Conservation (phyloP, 2,329 filamentous ascomycete genomes). For the Botrytis sinoallii region DNA sequence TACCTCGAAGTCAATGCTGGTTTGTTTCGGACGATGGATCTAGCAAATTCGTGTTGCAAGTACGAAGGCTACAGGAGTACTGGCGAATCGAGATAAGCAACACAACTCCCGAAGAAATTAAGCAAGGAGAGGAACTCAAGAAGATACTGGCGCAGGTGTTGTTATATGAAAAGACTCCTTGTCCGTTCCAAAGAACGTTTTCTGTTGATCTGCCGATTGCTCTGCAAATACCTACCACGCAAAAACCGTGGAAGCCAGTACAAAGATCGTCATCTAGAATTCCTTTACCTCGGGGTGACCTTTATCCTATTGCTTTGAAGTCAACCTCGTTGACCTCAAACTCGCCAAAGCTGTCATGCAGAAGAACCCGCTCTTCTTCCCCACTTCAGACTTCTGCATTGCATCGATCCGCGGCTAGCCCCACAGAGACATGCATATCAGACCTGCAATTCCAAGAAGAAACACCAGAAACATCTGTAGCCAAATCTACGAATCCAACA, state of each 20-base stretch:
- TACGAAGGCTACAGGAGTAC: conserved; percentile 71
- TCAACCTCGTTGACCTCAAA: conserved; percentile 8
- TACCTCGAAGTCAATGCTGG: conserved; percentile 91
- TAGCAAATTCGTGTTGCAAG: conserved; percentile 83
- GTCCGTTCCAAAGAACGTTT: conserved; percentile 78
- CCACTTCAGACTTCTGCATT: conserved; percentile 14
- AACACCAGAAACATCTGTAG: not conserved
- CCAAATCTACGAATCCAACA: not conserved
- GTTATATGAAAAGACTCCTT: conserved; percentile 83
- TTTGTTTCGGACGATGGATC: conserved; percentile 70
- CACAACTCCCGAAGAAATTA: conserved; percentile 58
- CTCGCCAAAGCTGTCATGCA: conserved; percentile 14
- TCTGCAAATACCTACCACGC: conserved; percentile 61
- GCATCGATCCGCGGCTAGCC: conserved; percentile 8
- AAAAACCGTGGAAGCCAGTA: conserved; percentile 65
- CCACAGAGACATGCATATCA: conserved; percentile 6
- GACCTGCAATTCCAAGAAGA: conserved; percentile 8
- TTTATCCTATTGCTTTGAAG: conserved; percentile 19
- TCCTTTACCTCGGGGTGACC: conserved; percentile 18
- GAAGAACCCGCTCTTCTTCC: conserved; percentile 10
- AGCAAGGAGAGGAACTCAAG: conserved; percentile 65
- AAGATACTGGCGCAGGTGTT: conserved; percentile 68
- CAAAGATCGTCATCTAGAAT: conserved; percentile 24
- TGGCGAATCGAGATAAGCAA: conserved; percentile 86
- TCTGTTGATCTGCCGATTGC: conserved; percentile 69